Evolutionary conservation across 495 filamentous ascomycete species (phyloP).

Genomic region (Daldinia decipiens): DNA sequence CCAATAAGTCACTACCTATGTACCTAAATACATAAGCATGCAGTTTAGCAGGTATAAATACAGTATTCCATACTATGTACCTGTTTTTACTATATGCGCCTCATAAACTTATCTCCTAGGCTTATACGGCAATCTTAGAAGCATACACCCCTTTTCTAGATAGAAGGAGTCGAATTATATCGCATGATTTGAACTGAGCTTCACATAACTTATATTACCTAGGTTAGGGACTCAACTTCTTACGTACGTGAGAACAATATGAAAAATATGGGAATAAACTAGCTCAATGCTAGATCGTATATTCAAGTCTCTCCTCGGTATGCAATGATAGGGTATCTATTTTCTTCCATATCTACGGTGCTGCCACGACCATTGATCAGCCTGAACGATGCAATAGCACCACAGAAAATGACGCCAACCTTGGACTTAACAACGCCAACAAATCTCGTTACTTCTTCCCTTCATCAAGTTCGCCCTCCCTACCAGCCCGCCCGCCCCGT

Average conservation of each 20-base stretch:
- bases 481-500: conserved; percentile 6
- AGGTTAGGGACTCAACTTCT: background rate
- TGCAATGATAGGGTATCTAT: conserved; percentile 47
- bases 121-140: no score
- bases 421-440: conserved; percentile 38
- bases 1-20: no score
- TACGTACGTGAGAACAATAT: background rate
- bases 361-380: conserved; percentile 32
- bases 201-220: background rate
- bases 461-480: conserved; percentile 22
- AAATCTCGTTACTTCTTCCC: conserved; percentile 38
- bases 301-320: conserved; percentile 32
- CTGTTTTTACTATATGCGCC: background rate
- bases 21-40: no score
- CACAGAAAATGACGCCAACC: conserved; percentile 42
- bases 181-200: background rate
- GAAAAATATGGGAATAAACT: background rate
- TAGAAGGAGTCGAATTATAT: background rate
- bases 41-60: background rate
- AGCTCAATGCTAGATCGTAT: conserved; percentile 26
- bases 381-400: conserved; percentile 29
- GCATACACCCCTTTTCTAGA: no score
- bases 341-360: conserved; percentile 41
- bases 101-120: no score
- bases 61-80: background rate